These are phyloP conservation scores for Xylariaceae sp. DNA, from an alignment of 2,329 filamentous ascomycete species.

Conservation along the genomic window DNA sequence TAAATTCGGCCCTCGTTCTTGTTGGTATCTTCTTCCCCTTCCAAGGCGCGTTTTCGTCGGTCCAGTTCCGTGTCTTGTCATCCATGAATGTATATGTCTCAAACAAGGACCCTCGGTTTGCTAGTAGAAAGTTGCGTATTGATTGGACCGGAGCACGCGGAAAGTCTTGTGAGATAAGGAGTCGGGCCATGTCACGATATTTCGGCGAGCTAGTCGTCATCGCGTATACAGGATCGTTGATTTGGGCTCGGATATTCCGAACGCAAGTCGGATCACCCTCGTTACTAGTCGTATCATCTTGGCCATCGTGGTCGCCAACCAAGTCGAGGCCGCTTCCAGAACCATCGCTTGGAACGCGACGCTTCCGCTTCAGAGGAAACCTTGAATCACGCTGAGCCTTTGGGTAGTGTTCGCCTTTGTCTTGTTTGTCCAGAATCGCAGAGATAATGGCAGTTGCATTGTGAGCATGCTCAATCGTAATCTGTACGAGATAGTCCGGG, in stretches of 20 bases:
- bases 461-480: constrained; percentile 29
- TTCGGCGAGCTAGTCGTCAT: neutral
- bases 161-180: constrained; percentile 37
- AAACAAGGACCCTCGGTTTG: constrained; percentile 31
- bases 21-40: constrained; percentile 30
- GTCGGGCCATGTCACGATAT: constrained; percentile 22
- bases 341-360: constrained; percentile 13
- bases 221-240: constrained; percentile 12
- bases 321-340: neutral
- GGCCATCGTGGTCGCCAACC: constrained; percentile 20
- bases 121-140: constrained; percentile 25
- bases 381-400: constrained; percentile 18
- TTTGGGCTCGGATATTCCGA: constrained; percentile 17
- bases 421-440: constrained; percentile 39
- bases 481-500: constrained; percentile 33
- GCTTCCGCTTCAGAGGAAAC: constrained; percentile 42
- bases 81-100: constrained; percentile 36
- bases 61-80: constrained; percentile 22
- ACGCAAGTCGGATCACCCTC: constrained; percentile 12
- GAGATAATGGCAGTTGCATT: constrained; percentile 34
- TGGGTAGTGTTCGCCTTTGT: constrained; percentile 40
- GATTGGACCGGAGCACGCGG: constrained; percentile 27
- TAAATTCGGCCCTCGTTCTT: constrained; percentile 18
- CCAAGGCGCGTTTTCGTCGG: constrained; percentile 19
- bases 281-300: constrained; percentile 8